Conservation (phyloP, 176 grass and related monocot genomes). For the Poa pratensis region DNA sequence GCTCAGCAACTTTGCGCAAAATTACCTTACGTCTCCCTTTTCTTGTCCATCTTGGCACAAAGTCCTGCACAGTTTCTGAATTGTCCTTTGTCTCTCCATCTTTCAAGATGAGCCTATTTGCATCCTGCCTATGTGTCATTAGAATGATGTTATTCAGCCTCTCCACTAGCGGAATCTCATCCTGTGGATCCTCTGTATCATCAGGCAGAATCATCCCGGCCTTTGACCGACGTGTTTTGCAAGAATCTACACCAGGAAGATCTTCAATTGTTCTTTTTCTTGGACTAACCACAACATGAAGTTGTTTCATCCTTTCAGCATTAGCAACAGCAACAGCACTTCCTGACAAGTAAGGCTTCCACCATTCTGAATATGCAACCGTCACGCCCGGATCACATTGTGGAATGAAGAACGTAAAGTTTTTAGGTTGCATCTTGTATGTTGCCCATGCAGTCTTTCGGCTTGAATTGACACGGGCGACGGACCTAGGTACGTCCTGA, state of each 20-base stretch:
- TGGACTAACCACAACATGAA: background rate
- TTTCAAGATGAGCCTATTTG: background rate
- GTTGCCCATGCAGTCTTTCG: constrained; percentile 71
- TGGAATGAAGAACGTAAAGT: constrained; percentile 64
- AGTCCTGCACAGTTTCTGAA: background rate
- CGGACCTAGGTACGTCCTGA: constrained; percentile 66
- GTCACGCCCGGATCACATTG: constrained; percentile 59
- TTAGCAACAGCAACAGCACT: background rate
- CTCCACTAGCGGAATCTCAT: background rate
- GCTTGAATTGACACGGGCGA: constrained; percentile 48
- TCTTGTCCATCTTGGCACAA: constrained; percentile 2
- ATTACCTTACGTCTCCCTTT: background rate
- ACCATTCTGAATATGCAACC: constrained; percentile 57
- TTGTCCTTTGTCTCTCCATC: background rate
- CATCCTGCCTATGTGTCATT: background rate
- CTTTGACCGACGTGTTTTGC: background rate
- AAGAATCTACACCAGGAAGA: background rate
- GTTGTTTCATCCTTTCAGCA: background rate
- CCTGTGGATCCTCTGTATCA: constrained; percentile 8
- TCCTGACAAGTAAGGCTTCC: constrained; percentile 32
- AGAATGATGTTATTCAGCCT: constrained; percentile 6
- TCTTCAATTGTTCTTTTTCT: background rate
- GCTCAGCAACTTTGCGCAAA: constrained; percentile 1
- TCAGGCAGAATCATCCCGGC: background rate
- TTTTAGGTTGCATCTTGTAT: constrained; percentile 58